Base-by-base conservation (phyloP, 192 early-diverging fungal species). In the Dissophora ornata region DNA sequence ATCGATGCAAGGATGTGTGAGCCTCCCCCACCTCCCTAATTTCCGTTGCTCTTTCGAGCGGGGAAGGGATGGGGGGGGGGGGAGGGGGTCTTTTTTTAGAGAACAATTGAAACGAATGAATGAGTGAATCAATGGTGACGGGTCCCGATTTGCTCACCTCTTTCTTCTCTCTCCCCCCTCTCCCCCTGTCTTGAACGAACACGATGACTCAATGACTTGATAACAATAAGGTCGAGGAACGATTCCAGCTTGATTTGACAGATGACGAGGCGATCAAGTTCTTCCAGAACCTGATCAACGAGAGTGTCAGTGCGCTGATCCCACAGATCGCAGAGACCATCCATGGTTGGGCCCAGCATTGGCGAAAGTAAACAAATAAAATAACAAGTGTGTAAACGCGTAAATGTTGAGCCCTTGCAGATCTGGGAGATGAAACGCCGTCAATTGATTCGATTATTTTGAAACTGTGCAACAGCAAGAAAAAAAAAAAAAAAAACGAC, bases 311-410 rank as follows among this genome's bases (percentile, higher is more conserved):
- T 57, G 98, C 98, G 0, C 81, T 98, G 62, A 97, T 99, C 62
- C 98, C 98, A 2, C 97, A 98, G 73, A 93, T 99, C 38, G 96
- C 98, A 79, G 98, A 99, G 70, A 92, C 92, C 15, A 92, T 98
- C n/a, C 98, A 99, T 85, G 92, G 93, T 66, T 93, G 95, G 90
- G 94, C 95, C 1, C 94, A 96, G 69, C 91, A 94, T 68, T 94
- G 90, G 88, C 64, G 86, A 57, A 81, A 75, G 69, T 88, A 71
- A 67, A 60, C 40, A 33, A 32, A 52, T 1, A 57, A 18, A 19
- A 21, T 4, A 13, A 32, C 41, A 29, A 38, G 36, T 38, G 36
- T 38, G 6, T 6, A 38, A 38, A 13, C 13, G 36, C 36, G 36
- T 38, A n/a, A n/a, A n/a, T n/a, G n/a, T 13, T 38, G 36, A 38